These are phyloP conservation scores for Trypanosoma boissoni DNA, from an alignment of 208 protist genomes.

Conservation along the genomic window DNA sequence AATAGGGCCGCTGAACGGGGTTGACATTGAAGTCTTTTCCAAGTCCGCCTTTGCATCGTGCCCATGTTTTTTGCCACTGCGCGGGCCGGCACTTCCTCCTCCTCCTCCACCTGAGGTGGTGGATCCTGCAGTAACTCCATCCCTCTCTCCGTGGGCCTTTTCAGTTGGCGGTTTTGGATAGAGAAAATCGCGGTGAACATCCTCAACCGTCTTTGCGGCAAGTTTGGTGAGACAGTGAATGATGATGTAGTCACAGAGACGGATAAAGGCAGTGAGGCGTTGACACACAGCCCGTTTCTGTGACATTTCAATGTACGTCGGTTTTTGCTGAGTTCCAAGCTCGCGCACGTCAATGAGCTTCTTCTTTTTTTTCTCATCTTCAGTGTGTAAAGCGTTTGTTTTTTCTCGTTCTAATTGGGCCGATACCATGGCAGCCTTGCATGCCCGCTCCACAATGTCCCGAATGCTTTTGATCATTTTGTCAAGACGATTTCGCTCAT, in stretches of 20 bases:
- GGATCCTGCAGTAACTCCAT: too few relatives aligned
- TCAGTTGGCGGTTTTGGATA: constrained; percentile 40
- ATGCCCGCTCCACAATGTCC: constrained; percentile 86
- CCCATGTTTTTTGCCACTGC: too few relatives aligned
- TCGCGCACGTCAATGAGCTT: constrained; percentile 81
- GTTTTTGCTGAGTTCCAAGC: constrained; percentile 78
- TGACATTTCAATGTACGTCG: constrained; percentile 92
- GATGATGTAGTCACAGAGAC: constrained; percentile 94
- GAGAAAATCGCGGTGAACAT: constrained; percentile 65
- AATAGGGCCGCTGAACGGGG: constrained; percentile 56
- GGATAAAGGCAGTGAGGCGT: constrained; percentile 92
- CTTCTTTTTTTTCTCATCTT: constrained; percentile 77
- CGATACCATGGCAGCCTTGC: constrained; percentile 89
- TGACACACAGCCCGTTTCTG: constrained; percentile 89
- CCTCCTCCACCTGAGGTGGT: not conserved
- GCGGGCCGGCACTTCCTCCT: too few relatives aligned
- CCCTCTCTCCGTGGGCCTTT: not conserved
- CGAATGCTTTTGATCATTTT: constrained; percentile 85
- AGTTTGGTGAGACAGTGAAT: constrained; percentile 88
- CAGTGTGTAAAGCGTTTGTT: constrained; percentile 57
- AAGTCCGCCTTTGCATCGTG: constrained; percentile 15
- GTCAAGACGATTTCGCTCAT: constrained; percentile 59
- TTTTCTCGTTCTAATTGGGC: constrained; percentile 81
- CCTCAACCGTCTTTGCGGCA: constrained; percentile 71
- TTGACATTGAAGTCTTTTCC: constrained; percentile 19